Percentiles rank a stretch among this genome's conserved stretches.
Evolutionary conservation across 108 stramenopile species (phyloP).

Genomic region (Skeletonema costatum): DNA sequence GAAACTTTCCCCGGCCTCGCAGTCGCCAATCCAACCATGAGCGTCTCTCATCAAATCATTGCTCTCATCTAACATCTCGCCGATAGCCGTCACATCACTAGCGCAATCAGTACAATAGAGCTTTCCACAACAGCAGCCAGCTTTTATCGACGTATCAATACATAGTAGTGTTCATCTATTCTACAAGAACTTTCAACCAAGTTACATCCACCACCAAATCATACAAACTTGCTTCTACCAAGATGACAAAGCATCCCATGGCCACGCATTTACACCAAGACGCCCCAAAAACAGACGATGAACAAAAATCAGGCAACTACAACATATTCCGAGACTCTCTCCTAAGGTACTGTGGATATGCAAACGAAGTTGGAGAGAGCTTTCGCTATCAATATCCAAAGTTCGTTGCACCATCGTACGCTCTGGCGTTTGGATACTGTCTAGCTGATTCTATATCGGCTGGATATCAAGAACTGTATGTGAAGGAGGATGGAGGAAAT

Average conservation of each 20-base stretch:
- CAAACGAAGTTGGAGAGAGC: constrained; percentile 79
- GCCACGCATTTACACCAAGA: not conserved
- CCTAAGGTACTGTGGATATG: constrained; percentile 71
- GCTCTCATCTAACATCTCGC: too few species aligned
- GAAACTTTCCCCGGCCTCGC: too few species aligned
- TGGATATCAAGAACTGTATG: constrained; percentile 49
- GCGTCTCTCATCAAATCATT: too few species aligned
- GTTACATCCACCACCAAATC: too few species aligned
- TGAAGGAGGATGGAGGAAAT: constrained; percentile 10
- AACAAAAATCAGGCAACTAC: constrained; percentile 5
- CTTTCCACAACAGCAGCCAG: too few species aligned
- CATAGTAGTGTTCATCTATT: too few species aligned
- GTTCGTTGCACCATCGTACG: constrained; percentile 70
- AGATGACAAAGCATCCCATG: not conserved
- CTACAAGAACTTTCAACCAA: too few species aligned
- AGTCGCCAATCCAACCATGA: too few species aligned
- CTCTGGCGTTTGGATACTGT: constrained; percentile 82
- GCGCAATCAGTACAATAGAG: too few species aligned
- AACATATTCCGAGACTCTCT: constrained; percentile 81
- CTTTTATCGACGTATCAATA: too few species aligned
- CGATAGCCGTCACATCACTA: too few species aligned
- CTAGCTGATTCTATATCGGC: constrained; percentile 69
- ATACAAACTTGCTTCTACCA: too few species aligned
- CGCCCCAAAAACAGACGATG: not conserved
- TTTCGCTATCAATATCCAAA: constrained; percentile 85